These are phyloP conservation scores for Pestalotiopsis sp. DNA, from an alignment of 2,329 filamentous ascomycete genomes.

Conservation along the genomic window DNA sequence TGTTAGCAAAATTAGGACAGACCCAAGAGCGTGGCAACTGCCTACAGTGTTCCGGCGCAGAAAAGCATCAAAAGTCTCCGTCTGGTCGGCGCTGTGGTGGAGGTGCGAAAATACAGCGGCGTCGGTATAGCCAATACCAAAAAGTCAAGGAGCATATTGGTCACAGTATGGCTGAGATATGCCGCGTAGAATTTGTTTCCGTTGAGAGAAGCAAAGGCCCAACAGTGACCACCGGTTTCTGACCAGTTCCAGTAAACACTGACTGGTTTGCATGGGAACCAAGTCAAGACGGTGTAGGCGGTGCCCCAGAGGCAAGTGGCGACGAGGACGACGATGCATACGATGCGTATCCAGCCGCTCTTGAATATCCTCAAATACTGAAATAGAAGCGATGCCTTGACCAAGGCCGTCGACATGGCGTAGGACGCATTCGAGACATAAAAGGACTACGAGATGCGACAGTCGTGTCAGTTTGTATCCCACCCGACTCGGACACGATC, in stretches of 20 bases:
- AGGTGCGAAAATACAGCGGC: slow-evolving; percentile 30
- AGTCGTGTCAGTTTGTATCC: neutral
- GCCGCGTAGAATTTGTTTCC: slow-evolving; percentile 27
- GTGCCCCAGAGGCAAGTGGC: slow-evolving; percentile 31
- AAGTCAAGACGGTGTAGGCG: slow-evolving; percentile 30
- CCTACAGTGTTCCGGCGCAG: slow-evolving; percentile 20
- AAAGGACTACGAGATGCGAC: slow-evolving; percentile 33
- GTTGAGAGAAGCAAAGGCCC: slow-evolving; percentile 34
- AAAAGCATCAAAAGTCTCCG: slow-evolving; percentile 20
- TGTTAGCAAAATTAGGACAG: neutral
- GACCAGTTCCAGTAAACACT: slow-evolving; percentile 34
- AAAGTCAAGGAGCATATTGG: slow-evolving; percentile 35
- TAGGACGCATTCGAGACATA: slow-evolving; percentile 37
- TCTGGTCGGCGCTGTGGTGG: slow-evolving; percentile 16
- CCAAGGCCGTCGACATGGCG: slow-evolving; percentile 34
- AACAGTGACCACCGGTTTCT: slow-evolving; percentile 23
- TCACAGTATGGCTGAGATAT: slow-evolving; percentile 31
- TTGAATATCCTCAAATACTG: slow-evolving; percentile 40
- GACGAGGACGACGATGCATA: slow-evolving; percentile 29
- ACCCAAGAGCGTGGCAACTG: neutral
- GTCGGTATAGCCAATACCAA: slow-evolving; percentile 34
- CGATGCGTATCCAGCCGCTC: slow-evolving; percentile 17
- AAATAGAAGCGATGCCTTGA: slow-evolving; percentile 39
- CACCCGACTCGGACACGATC: neutral
- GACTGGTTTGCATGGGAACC: slow-evolving; percentile 35